These are phyloP conservation scores for Mallotus repandus DNA, from an alignment of 441 rosid genomes.

Conservation along the genomic window DNA sequence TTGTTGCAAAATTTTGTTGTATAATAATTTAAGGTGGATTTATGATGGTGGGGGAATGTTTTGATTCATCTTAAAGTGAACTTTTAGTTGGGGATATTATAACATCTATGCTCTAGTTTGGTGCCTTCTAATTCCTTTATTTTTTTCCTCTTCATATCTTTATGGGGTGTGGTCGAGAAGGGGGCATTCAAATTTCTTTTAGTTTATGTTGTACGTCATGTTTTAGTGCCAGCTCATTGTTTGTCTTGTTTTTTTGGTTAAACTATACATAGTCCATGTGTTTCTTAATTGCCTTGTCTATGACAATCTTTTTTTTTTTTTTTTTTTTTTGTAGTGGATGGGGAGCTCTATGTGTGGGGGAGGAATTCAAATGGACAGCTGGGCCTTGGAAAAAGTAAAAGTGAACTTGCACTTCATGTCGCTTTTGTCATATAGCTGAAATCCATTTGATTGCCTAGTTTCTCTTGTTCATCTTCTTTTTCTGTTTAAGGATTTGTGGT, in stretches of 20 bases:
- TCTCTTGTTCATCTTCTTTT: background rate
- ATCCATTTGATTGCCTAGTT: slow-evolving; percentile 11
- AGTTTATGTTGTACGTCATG: background rate
- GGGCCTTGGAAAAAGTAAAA: slow-evolving; percentile 89
- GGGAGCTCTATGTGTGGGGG: slow-evolving; percentile 94
- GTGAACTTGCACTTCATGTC: slow-evolving; percentile 11
- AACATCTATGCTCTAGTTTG: background rate
- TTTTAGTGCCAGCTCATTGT: background rate
- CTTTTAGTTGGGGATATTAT: background rate
- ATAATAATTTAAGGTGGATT: background rate
- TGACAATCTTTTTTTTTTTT: slow-evolving; percentile 15
- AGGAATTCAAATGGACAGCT: slow-evolving; percentile 92
- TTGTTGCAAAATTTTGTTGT: background rate
- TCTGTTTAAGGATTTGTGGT: background rate
- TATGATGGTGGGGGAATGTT: background rate
- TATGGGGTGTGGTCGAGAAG: background rate
- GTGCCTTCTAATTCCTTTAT: background rate
- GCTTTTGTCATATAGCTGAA: background rate
- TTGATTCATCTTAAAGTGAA: background rate
- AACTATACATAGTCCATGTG: no score
- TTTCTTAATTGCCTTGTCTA: background rate
- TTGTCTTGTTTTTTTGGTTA: background rate
- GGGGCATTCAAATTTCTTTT: background rate
- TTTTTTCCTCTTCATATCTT: background rate
- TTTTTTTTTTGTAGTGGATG: slow-evolving; percentile 54